Conservation (phyloP, 306 rosid genomes). For the Quercus agrifolia region DNA sequence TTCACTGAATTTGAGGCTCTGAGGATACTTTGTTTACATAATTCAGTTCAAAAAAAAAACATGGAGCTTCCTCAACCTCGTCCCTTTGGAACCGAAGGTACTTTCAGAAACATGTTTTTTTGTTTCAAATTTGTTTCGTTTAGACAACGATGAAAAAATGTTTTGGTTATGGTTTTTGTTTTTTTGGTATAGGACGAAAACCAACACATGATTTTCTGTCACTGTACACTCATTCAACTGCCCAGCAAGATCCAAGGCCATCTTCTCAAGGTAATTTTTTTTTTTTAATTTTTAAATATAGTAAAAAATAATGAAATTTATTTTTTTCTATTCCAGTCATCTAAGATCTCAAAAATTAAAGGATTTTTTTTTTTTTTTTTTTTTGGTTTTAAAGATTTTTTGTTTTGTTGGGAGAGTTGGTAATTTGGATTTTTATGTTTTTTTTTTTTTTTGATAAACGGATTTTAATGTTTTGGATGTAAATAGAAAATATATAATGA, state of each 20-base stretch:
- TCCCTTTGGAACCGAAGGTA: constrained; percentile 71
- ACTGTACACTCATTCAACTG: constrained; percentile 66
- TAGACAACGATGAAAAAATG: not conserved
- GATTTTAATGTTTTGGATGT: not conserved
- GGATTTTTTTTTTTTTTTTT: not conserved
- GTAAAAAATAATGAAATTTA: no score
- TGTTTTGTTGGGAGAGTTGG: not conserved
- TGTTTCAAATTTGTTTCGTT: not conserved
- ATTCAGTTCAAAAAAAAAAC: not conserved
- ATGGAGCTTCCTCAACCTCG: constrained; percentile 96
- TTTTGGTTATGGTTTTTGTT: not conserved
- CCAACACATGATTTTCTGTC: constrained; percentile 93
- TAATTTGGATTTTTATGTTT: not conserved
- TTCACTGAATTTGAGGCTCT: constrained; percentile 23
- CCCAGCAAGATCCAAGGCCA: constrained; percentile 87
- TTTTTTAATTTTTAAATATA: not conserved
- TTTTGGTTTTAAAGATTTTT: not conserved
- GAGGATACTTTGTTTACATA: constrained; percentile 18
- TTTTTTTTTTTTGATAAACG: no score
- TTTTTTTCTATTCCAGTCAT: not conserved
- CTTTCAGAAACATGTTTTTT: constrained; percentile 9
- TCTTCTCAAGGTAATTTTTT: constrained; percentile 67
- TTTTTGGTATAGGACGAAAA: constrained; percentile 61
- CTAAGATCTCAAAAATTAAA: constrained; percentile 12
- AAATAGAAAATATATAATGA: not conserved